These are phyloP conservation scores for Coleophoma cylindrospora DNA, from an alignment of 2,329 filamentous ascomycete species.

Conservation along the genomic window DNA sequence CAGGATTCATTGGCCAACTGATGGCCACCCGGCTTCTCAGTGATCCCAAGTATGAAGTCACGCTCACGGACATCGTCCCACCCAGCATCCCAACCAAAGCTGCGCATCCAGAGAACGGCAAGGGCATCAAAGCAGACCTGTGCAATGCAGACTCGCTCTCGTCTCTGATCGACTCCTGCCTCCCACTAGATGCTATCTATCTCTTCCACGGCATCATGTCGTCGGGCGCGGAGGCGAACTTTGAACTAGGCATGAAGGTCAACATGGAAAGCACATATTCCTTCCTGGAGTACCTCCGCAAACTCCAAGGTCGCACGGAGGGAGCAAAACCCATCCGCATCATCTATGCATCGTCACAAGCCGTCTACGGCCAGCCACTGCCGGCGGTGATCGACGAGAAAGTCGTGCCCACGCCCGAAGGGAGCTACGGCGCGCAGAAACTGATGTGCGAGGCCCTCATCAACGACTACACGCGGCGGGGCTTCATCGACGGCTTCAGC, in stretches of 20 bases:
- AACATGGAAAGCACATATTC: slow-evolving; percentile 52
- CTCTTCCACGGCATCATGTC: slow-evolving; percentile 63
- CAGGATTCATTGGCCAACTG: slow-evolving; percentile 60
- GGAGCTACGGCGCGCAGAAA: slow-evolving; percentile 57
- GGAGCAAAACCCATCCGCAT: slow-evolving; percentile 39
- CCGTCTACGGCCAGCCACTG: slow-evolving; percentile 51
- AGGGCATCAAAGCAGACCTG: slow-evolving; percentile 26
- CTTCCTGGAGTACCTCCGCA: slow-evolving; percentile 46
- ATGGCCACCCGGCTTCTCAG: slow-evolving; percentile 51
- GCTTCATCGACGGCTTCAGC: slow-evolving; percentile 50
- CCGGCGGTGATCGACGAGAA: slow-evolving; percentile 41
- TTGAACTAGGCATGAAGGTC: slow-evolving; percentile 48
- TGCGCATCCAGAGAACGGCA: slow-evolving; percentile 17
- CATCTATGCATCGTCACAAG: slow-evolving; percentile 54
- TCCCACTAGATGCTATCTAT: slow-evolving; percentile 42
- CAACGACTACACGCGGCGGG: slow-evolving; percentile 51
- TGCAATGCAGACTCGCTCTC: slow-evolving; percentile 26
- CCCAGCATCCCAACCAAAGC: slow-evolving; percentile 42
- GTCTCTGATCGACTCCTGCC: slow-evolving; percentile 21
- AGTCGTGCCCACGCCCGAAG: slow-evolving; percentile 45
- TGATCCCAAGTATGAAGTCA: slow-evolving; percentile 37
- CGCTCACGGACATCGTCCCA: slow-evolving; percentile 50
- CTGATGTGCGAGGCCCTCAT: slow-evolving; percentile 54
- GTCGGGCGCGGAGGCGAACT: slow-evolving; percentile 52
- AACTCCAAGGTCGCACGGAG: slow-evolving; percentile 6